Base-by-base conservation (phyloP, 2,329 filamentous ascomycete genomes). In the Hawksworthiomyces lignivorus region DNA sequence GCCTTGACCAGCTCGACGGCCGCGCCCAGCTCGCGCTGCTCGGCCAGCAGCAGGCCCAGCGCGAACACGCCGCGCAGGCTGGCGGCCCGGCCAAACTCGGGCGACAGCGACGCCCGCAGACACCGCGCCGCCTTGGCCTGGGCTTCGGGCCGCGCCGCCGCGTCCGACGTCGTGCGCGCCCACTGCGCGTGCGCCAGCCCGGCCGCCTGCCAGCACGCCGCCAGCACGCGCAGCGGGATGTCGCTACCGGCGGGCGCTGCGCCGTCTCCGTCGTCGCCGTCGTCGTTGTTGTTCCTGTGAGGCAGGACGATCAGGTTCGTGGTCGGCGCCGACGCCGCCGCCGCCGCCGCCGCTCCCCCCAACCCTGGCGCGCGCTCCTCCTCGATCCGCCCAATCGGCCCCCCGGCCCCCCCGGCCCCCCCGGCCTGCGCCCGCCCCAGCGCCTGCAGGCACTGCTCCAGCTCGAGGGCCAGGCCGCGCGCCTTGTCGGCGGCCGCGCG, bases 171-270 rank as follows among this genome's bases (percentile, higher is more conserved):
- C 55, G 82, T 72, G 39, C 82, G 77, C 33, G 89, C 87, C 87
- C 87, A 96, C 48, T 90, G 82, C 3, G 89, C 87, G 51, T 92
- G 81, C 12, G 85, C 83, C 41, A 94, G 71, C 1, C 90, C 92
- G 48, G 97, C 82, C 7, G 87, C 85, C 54, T 88, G 80, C 73
- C 90, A 94, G 19, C 85, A 77, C 45, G 80, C 63, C 3, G 83
- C 82, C 42, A 90, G 64, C 11, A 80, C 71, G 19, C 69, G 67
- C 5, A 77, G 72, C 22, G 79, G 67, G 4, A 90, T 42, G 33
- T 48, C 41, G 9, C 33, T 33, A n/a, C 32, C 42, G 5, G 30
- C 31, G 3, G 43, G 33, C 8, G 32, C 54, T 49, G 43, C 57
- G n/a, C n/a, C n/a, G n/a, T n/a, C n/a, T n/a, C n/a, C n/a, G n/a